Conservation (phyloP, 441 rosid species). For the Pelargonium cotyledonis region DNA sequence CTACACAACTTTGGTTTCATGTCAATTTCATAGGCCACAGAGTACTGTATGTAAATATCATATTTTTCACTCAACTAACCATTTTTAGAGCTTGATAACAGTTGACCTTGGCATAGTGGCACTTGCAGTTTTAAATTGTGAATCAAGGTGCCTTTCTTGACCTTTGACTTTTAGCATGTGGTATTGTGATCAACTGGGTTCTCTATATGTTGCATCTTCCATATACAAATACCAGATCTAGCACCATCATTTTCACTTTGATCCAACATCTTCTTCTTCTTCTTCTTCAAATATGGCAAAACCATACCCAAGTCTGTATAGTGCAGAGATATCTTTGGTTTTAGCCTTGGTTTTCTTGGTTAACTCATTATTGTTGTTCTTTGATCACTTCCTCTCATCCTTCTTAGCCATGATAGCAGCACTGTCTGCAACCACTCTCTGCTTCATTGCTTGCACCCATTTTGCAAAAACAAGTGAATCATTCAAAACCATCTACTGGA, state of each 20-base stretch:
- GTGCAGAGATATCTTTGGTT: neutral
- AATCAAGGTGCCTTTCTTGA: neutral
- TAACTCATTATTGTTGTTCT: neutral
- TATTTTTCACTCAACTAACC: too few species aligned
- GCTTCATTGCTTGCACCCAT: neutral
- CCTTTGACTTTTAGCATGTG: neutral
- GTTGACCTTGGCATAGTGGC: neutral
- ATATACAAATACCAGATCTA: too few species aligned
- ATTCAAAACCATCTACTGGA: neutral
- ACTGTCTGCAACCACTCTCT: neutral
- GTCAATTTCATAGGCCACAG: too few species aligned
- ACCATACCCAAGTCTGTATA: neutral
- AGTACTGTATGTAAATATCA: too few species aligned
- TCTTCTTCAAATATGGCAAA: neutral
- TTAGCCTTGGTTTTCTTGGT: neutral
- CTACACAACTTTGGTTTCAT: too few species aligned
- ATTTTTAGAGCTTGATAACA: neutral
- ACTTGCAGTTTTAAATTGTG: too few species aligned
- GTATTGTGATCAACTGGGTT: neutral
- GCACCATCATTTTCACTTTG: neutral
- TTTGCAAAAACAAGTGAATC: neutral
- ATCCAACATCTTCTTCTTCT: neutral
- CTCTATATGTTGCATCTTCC: neutral
- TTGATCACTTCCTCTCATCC: conserved; percentile 1
- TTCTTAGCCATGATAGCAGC: neutral